Base-by-base conservation (phyloP, 495 filamentous ascomycete genomes). In the Daldinia grandis region DNA sequence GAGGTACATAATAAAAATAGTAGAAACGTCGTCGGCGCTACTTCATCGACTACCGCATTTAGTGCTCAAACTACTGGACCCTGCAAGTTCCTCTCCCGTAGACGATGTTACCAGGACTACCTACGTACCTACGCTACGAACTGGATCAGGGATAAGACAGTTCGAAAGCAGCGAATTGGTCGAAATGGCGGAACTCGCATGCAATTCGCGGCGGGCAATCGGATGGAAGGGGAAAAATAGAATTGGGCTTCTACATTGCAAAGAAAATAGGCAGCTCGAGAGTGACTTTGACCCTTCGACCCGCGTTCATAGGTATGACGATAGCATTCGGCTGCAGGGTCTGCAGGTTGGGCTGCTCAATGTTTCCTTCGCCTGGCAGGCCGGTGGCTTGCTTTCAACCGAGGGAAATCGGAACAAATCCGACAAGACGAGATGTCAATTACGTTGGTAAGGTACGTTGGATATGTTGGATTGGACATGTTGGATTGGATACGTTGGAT, bases 241-340 rank as follows among this genome's bases (percentile, higher is more conserved):
- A 61, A 69, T 68, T 72, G 63, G 69, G 64, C 64, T 68, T 69
- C 65, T 55, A 68, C n/a, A n/a, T n/a, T n/a, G 57, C 55, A 64
- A 51, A 49, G 55, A 64, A 30, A 28, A 67, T 15, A 71, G 69
- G 63, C 62, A 71, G 58, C 54, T 71, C 63, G 47, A 61, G 64
- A 64, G 54, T 12, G 21, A 7, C 42, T 47, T 47, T 10, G 24
- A 47, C 42, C 54, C 30, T 28, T 62, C 50, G 19, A 72, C 64
- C 63, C 64, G 65, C 50, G 44, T 40, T 35, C 25, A 57, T 57
- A 68, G 69, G 64, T 69, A 73, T 73, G 70, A 73, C 70, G 65
- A 73, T 65, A 73, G 70, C 57, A 24, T 65, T 55, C 49, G 58
- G 61, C 62, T 73, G 70, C 42, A 21, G 19, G 19, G 42, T 47